Percentiles rank a stretch among this genome's conserved stretches.
These are phyloP conservation scores for Fusarium drepaniforme DNA, from an alignment of 2,329 filamentous ascomycete species.

Conservation along the genomic window DNA sequence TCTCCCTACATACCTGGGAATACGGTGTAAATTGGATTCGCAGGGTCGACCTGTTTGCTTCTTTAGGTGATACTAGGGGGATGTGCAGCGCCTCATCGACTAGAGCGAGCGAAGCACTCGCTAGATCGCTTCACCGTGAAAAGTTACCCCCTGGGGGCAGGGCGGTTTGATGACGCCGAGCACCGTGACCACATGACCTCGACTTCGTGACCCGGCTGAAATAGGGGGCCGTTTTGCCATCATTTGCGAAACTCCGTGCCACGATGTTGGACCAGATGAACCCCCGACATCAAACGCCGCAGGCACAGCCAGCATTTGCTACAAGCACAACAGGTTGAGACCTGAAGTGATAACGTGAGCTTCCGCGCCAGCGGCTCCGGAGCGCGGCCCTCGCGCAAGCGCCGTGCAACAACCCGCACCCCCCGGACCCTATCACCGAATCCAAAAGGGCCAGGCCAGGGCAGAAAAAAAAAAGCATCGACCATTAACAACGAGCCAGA, in stretches of 20 bases:
- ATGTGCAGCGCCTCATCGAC: conserved; percentile 18
- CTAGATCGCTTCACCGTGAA: neutral
- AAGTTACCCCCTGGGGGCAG: conserved; percentile 8
- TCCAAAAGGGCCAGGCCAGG: neutral
- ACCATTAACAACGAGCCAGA: conserved; percentile 20
- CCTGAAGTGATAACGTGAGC: conserved; percentile 11
- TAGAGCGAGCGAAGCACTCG: neutral
- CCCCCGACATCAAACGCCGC: neutral
- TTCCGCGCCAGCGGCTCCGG: conserved; percentile 23
- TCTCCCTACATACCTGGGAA: conserved; percentile 9
- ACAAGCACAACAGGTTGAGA: neutral
- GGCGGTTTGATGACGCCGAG: conserved; percentile 2
- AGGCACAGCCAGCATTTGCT: neutral
- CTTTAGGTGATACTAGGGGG: conserved; percentile 9
- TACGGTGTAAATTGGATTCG: conserved; percentile 25
- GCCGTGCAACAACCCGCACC: conserved; percentile 26
- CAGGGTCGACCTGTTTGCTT: conserved; percentile 12
- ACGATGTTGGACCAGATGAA: neutral
- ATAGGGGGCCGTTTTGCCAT: conserved; percentile 14
- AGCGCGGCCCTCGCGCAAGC: conserved; percentile 26
- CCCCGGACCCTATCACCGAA: conserved; percentile 26
- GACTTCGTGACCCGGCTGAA: conserved; percentile 4
- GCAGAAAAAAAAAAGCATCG: conserved; percentile 10
- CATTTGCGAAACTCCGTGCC: conserved; percentile 7
- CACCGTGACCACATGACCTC: conserved; percentile 15